Percentiles rank a stretch among this genome's conserved stretches.
These are phyloP conservation scores for Trifolium dubium DNA, from an alignment of 306 rosid genomes.

Conservation along the genomic window DNA sequence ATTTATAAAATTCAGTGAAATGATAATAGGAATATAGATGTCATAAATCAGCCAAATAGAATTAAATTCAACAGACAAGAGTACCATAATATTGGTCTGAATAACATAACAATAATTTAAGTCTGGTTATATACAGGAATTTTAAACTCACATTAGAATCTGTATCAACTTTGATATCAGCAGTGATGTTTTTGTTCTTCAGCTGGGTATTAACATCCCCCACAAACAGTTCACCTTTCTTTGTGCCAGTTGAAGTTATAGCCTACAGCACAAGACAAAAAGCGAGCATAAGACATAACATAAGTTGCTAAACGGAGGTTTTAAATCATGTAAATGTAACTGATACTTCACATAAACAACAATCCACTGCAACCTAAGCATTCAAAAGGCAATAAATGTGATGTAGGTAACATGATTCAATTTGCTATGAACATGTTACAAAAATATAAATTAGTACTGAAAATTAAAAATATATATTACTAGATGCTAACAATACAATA, in stretches of 20 bases:
- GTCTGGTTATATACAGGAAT: too few species aligned
- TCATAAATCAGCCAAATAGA: slow-evolving; percentile 1
- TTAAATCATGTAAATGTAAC: slow-evolving; percentile 9
- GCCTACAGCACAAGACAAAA: slow-evolving; percentile 57
- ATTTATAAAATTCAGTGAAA: slow-evolving; percentile 30
- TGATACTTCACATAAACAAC: slow-evolving; percentile 16
- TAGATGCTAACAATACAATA: not conserved
- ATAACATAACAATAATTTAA: slow-evolving; percentile 4
- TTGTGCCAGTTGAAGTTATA: slow-evolving; percentile 83
- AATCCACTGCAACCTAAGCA: slow-evolving; percentile 15
- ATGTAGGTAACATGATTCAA: not conserved
- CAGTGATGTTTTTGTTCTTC: slow-evolving; percentile 77
- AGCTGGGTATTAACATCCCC: slow-evolving; percentile 90
- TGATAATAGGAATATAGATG: not conserved
- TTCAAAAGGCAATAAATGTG: slow-evolving; percentile 10
- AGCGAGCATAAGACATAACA: slow-evolving; percentile 22
- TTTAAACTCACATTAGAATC: slow-evolving; percentile 67
- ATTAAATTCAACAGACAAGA: not conserved
- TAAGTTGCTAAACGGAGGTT: not conserved
- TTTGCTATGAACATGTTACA: not conserved
- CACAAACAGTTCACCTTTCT: slow-evolving; percentile 77
- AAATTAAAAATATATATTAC: not conserved
- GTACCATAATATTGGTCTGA: not conserved
- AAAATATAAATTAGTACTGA: not conserved
- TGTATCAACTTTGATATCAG: slow-evolving; percentile 93